Evolutionary conservation across 2,329 filamentous ascomycete genomes (phyloP).

Genomic region (Colletotrichum spaethianum): DNA sequence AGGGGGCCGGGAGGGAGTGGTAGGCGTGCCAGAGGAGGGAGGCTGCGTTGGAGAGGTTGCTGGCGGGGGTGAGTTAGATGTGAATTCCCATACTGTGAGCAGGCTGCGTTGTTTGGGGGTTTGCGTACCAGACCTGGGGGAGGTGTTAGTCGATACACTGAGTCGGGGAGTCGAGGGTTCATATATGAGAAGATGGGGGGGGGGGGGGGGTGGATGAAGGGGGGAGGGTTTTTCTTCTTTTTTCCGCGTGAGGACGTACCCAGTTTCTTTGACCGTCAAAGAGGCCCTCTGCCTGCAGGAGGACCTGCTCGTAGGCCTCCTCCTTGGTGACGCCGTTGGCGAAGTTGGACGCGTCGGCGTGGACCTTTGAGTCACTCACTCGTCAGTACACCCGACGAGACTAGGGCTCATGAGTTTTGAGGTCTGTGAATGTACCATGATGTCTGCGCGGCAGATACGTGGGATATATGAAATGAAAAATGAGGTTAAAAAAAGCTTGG

Average conservation of each 20-base stretch:
- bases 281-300: constrained; percentile 78
- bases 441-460: neutral
- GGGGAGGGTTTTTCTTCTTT: no score
- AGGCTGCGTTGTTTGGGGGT: neutral
- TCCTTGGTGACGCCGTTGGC: constrained; percentile 75
- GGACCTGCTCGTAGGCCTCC: constrained; percentile 81
- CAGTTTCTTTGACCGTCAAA: constrained; percentile 84
- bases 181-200: neutral
- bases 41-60: constrained; percentile 83
- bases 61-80: constrained; percentile 49
- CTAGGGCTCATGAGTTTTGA: neutral
- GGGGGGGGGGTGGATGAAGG: neutral
- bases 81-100: neutral
- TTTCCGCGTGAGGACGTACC: constrained; percentile 67
- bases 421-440: neutral
- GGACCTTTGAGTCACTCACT: constrained; percentile 66
- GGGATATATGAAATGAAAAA: neutral
- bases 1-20: constrained; percentile 78
- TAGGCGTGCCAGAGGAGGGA: constrained; percentile 86
- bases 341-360: constrained; percentile 86
- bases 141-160: constrained; percentile 11
- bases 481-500: neutral
- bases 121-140: constrained; percentile 58
- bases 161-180: no score
- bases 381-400: constrained; percentile 2